Evolutionary conservation across 2,329 filamentous ascomycete species (phyloP).

Genomic region (Thelonectria rubi): DNA sequence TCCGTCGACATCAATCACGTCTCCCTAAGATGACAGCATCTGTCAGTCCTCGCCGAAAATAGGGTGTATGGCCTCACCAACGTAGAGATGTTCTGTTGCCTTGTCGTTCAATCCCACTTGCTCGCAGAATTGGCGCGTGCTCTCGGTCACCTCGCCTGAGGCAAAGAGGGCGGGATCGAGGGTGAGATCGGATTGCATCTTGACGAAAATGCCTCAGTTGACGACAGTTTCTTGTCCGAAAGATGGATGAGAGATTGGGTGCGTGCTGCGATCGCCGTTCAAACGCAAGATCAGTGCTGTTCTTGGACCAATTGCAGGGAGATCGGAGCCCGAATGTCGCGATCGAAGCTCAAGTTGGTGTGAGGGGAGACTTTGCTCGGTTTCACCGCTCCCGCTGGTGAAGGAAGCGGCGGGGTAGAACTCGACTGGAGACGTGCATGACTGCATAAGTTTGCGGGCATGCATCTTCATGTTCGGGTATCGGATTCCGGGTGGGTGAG

Average conservation of each 20-base stretch:
- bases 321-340: not conserved
- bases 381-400: too few species aligned
- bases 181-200: constrained; percentile 19
- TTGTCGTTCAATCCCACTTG: constrained; percentile 7
- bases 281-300: not conserved
- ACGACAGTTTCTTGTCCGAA: not conserved
- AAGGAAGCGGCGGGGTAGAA: too few species aligned
- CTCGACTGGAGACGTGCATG: too few species aligned
- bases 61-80: not conserved
- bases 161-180: constrained; percentile 7
- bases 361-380: not conserved
- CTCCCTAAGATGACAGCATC: not conserved
- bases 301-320: not conserved
- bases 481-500: too few species aligned
- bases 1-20: not conserved
- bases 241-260: not conserved
- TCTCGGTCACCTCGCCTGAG: not conserved
- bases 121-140: constrained; percentile 7
- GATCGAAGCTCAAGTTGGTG: not conserved
- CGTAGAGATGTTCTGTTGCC: constrained; percentile 3
- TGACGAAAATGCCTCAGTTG: not conserved
- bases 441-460: too few species aligned
- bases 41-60: not conserved
- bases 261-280: not conserved
- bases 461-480: too few species aligned